These are phyloP conservation scores for Pugionium cornutum DNA, from an alignment of 345 rosid species.

Conservation along the genomic window DNA sequence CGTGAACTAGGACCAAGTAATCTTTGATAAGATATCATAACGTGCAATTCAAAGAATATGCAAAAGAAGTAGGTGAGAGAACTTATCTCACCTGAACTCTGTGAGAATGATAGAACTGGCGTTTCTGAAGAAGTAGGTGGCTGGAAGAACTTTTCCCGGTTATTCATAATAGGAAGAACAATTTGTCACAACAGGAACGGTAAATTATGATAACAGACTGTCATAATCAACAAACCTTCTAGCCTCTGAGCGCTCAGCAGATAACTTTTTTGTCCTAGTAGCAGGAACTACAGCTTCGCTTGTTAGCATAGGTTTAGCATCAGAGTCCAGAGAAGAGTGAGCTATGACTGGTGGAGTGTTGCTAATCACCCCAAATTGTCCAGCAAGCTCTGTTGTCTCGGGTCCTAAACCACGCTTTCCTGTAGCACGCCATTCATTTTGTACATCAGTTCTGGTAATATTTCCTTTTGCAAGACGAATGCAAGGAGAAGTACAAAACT, in stretches of 20 bases:
- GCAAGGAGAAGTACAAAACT: constrained; percentile 18
- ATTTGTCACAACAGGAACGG: neutral
- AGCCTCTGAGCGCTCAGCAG: constrained; percentile 72
- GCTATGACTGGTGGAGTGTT: constrained; percentile 57
- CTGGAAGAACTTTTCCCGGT: constrained; percentile 46
- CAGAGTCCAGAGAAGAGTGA: constrained; percentile 61
- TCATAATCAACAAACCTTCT: constrained; percentile 53
- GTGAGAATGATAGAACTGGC: constrained; percentile 96
- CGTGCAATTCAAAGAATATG: neutral
- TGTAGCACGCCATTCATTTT: constrained; percentile 48
- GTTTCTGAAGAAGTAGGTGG: constrained; percentile 65
- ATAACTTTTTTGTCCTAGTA: constrained; percentile 61
- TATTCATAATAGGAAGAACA: constrained; percentile 15
- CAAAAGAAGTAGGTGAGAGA: constrained; percentile 4
- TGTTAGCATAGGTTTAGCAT: constrained; percentile 49
- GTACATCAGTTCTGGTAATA: constrained; percentile 44
- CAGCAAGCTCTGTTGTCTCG: constrained; percentile 50
- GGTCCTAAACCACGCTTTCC: constrained; percentile 52
- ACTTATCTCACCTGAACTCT: constrained; percentile 75
- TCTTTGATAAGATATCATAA: constrained; percentile 6
- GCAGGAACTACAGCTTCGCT: constrained; percentile 59
- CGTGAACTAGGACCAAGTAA: constrained; percentile 3
- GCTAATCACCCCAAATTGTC: constrained; percentile 50
- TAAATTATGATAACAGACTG: neutral
- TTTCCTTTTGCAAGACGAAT: neutral